Percentiles rank a stretch among this genome's conserved stretches.
Evolutionary conservation across 75 land plant genomes (phyloP).

Genomic region (Larix kaempferi): DNA sequence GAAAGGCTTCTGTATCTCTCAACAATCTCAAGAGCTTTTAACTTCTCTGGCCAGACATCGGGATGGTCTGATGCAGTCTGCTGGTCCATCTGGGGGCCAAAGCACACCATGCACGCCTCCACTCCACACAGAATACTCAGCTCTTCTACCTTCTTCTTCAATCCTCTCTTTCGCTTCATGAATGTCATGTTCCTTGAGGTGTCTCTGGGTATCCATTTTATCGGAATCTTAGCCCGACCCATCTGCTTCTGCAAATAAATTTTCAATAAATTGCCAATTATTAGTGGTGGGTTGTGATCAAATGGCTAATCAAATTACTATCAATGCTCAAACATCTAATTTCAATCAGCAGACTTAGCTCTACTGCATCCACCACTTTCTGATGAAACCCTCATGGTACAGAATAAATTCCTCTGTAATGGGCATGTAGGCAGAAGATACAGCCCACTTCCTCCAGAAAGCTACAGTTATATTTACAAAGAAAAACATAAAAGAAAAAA

Average conservation of each 20-base stretch:
- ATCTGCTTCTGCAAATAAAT: conserved; percentile 11
- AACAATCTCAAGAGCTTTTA: conserved; percentile 18
- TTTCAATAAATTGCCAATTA: neutral
- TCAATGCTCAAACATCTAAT: too few species aligned
- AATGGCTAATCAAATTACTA: neutral
- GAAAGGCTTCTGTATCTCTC: conserved; percentile 33
- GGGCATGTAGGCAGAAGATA: too few species aligned
- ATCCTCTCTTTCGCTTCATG: conserved; percentile 52
- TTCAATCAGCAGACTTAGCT: neutral
- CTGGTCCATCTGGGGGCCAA: conserved; percentile 29
- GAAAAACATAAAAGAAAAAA: too few species aligned
- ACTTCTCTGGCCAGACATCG: conserved; percentile 23
- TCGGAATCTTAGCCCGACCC: conserved; percentile 42
- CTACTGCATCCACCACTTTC: neutral
- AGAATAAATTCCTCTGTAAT: too few species aligned
- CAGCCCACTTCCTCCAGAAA: too few species aligned
- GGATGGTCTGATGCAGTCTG: conserved; percentile 8
- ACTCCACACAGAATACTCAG: conserved; percentile 58
- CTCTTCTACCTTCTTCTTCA: conserved; percentile 65
- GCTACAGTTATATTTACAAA: neutral
- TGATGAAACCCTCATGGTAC: too few species aligned
- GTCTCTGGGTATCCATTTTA: conserved; percentile 46
- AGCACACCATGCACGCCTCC: conserved; percentile 48
- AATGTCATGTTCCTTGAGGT: conserved; percentile 46
- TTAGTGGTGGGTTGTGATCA: neutral